These are phyloP conservation scores for Jatropha multifida DNA, from an alignment of 441 rosid species.

Conservation along the genomic window DNA sequence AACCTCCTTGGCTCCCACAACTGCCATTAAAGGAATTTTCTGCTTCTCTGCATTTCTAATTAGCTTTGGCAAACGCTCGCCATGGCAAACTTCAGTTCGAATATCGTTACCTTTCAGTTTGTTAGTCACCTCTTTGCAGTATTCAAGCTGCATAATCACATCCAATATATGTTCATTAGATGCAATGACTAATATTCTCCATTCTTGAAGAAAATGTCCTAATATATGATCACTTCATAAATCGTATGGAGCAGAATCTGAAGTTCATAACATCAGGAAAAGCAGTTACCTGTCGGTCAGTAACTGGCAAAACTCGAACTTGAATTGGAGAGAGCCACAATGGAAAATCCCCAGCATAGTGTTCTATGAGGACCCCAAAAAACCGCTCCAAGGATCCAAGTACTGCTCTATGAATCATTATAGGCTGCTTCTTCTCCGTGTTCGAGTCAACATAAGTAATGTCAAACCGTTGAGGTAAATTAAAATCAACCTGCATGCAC, in stretches of 20 bases:
- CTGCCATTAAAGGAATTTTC: conserved; percentile 88
- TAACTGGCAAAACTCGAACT: conserved; percentile 84
- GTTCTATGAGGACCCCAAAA: conserved; percentile 92
- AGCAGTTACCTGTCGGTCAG: conserved; percentile 69
- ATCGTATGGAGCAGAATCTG: not conserved
- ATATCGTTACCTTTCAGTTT: conserved; percentile 60
- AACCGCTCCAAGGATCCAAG: conserved; percentile 89
- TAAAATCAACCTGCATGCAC: conserved; percentile 75
- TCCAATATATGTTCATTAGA: not conserved
- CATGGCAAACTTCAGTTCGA: conserved; percentile 77
- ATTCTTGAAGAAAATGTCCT: too few relatives aligned
- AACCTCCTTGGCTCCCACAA: conserved; percentile 86
- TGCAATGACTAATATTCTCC: not conserved
- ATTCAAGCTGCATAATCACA: conserved; percentile 49
- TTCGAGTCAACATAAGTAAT: conserved; percentile 80
- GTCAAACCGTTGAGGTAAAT: conserved; percentile 83
- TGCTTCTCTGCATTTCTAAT: conserved; percentile 90
- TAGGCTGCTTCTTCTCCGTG: conserved; percentile 76
- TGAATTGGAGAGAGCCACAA: conserved; percentile 91
- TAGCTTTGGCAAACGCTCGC: conserved; percentile 89
- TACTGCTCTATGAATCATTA: conserved; percentile 96
- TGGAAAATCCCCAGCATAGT: conserved; percentile 93
- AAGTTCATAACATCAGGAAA: conserved; percentile 4
- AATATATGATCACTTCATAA: not conserved
- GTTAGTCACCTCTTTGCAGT: conserved; percentile 55